phyloP scores from a whole-genome alignment of 78 protist species.

The Dictyostelium brefeldianum region DNA sequence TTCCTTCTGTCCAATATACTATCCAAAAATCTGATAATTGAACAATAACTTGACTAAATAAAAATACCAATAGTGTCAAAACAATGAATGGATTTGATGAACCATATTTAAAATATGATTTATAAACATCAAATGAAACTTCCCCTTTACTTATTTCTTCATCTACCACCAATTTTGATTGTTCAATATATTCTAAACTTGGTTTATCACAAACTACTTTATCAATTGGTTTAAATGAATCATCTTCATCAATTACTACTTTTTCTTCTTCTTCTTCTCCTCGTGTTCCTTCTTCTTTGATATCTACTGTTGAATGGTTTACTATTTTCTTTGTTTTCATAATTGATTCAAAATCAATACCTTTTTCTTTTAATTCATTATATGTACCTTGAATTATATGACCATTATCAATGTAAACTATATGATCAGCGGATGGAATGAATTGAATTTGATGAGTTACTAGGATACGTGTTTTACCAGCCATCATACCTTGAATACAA shows the following conservation, averaged over 20 bases:
- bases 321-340: slow-evolving; percentile 43
- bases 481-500: slow-evolving; percentile 58
- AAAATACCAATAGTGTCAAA: background rate
- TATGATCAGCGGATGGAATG: slow-evolving; percentile 85
- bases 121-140: slow-evolving; percentile 4
- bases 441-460: slow-evolving; percentile 89
- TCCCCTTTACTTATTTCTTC: slow-evolving; percentile 30
- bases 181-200: background rate
- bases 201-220: background rate
- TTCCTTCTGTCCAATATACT: slow-evolving; percentile 10
- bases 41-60: slow-evolving; percentile 5
- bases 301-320: background rate
- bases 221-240: background rate
- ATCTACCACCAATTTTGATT: slow-evolving; percentile 20
- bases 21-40: slow-evolving; percentile 54
- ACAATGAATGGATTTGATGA: background rate
- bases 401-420: slow-evolving; percentile 65
- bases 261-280: background rate
- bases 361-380: slow-evolving; percentile 48
- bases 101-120: slow-evolving; percentile 15
- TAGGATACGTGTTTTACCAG: slow-evolving; percentile 83
- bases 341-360: slow-evolving; percentile 69
- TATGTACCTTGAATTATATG: slow-evolving; percentile 75
- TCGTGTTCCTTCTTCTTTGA: background rate
- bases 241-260: background rate